These are phyloP conservation scores for Tricholoma flavovirens DNA, from an alignment of 768 basidiomycete genomes.

Conservation along the genomic window DNA sequence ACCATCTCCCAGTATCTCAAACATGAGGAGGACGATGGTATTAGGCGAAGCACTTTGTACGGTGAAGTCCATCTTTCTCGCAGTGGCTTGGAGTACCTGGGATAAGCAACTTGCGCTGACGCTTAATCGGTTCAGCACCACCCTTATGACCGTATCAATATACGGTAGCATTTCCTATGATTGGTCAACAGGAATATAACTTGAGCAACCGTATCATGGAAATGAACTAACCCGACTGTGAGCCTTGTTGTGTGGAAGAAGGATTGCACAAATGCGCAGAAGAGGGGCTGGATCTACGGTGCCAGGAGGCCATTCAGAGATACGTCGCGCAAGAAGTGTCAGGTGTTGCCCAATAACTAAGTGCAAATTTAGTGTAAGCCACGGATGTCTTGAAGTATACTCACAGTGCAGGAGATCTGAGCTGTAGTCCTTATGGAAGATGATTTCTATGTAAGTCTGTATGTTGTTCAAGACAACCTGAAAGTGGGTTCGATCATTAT, in stretches of 20 bases:
- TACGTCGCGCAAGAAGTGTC: conserved; percentile 46
- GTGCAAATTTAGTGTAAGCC: conserved; percentile 3
- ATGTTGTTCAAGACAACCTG: conserved; percentile 56
- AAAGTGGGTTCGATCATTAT: conserved; percentile 45
- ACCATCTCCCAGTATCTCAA: conserved; percentile 50
- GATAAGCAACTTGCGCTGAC: conserved; percentile 39
- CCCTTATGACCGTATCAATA: conserved; percentile 57
- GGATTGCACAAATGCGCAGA: conserved; percentile 40
- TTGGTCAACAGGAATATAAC: not conserved
- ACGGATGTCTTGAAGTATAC: conserved; percentile 15
- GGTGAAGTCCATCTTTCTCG: conserved; percentile 29
- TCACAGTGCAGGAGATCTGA: conserved; percentile 51
- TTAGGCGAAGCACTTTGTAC: conserved; percentile 21
- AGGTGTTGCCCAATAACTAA: conserved; percentile 56
- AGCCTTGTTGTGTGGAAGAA: conserved; percentile 57
- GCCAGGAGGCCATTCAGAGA: conserved; percentile 47
- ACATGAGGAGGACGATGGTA: conserved; percentile 35
- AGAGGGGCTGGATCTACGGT: conserved; percentile 53
- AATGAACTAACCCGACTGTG: conserved; percentile 42
- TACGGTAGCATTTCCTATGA: conserved; percentile 52
- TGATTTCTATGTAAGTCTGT: conserved; percentile 48
- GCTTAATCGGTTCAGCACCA: conserved; percentile 42
- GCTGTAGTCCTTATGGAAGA: conserved; percentile 50
- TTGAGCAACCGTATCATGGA: not conserved
- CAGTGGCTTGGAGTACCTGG: conserved; percentile 43